Conservation (phyloP, 768 basidiomycete genomes). For the Lactarius evosmus region DNA sequence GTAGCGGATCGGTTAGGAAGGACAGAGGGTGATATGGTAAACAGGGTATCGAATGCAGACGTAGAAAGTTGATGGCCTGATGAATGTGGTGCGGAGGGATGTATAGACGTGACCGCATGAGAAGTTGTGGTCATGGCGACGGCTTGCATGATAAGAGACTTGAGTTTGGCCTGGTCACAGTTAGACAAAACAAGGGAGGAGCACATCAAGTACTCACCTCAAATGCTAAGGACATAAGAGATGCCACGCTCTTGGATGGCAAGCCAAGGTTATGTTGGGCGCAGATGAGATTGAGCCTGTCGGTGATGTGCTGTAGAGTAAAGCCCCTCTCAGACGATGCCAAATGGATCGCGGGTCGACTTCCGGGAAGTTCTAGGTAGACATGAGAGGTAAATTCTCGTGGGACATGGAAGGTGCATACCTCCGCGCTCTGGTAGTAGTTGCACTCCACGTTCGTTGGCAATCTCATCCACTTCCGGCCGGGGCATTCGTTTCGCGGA, state of each 20-base stretch:
- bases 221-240: conserved; percentile 72
- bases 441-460: conserved; percentile 63
- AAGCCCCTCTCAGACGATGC: conserved; percentile 69
- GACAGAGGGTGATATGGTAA: conserved; percentile 71
- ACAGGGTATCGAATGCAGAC: conserved; percentile 72
- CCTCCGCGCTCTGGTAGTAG: conserved; percentile 65
- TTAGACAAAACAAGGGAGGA: conserved; percentile 5
- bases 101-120: conserved; percentile 72
- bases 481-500: conserved; percentile 44
- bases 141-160: conserved; percentile 79
- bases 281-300: conserved; percentile 77
- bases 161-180: conserved; percentile 63
- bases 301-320: conserved; percentile 71
- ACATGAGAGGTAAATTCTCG: neutral
- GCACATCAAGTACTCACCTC: conserved; percentile 46
- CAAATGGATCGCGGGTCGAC: conserved; percentile 67
- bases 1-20: conserved; percentile 78
- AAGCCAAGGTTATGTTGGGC: conserved; percentile 67
- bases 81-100: conserved; percentile 47
- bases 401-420: conserved; percentile 33
- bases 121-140: conserved; percentile 74
- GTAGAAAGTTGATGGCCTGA: conserved; percentile 50
- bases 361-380: conserved; percentile 61
- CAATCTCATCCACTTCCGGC: conserved; percentile 61
- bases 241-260: conserved; percentile 60